These are phyloP conservation scores for Tephrocybe sp. DNA, from an alignment of 768 basidiomycete species.

Conservation along the genomic window DNA sequence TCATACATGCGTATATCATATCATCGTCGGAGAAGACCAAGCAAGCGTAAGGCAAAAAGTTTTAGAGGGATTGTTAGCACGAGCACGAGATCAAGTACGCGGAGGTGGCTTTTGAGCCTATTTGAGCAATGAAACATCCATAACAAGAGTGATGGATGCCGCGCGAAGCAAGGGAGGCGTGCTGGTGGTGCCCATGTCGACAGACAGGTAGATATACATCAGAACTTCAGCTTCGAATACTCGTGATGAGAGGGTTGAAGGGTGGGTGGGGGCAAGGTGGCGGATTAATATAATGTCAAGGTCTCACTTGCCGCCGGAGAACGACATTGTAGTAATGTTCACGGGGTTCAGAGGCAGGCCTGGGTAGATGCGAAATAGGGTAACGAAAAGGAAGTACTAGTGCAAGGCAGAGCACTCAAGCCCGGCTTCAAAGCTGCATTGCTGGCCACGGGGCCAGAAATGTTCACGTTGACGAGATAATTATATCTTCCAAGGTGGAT, in stretches of 20 bases:
- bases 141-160: not conserved
- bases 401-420: no score
- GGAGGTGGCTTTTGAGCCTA: not conserved
- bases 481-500: not conserved
- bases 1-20: no score
- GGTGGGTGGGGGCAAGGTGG: not conserved
- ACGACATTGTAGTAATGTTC: no score
- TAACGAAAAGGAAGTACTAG: no score
- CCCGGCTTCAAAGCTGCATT: no score
- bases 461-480: not conserved
- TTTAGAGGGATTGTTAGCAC: not conserved
- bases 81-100: not conserved
- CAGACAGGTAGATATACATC: not conserved
- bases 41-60: not conserved
- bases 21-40: no score
- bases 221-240: not conserved
- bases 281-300: not conserved
- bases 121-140: not conserved
- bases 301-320: not conserved
- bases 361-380: no score
- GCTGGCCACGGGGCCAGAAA: no score
- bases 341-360: no score
- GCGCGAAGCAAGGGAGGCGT: not conserved
- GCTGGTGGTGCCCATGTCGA: not conserved
- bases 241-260: conserved; percentile 9